Percentiles rank a stretch among this genome's conserved stretches.
Conservation (phyloP, 2,329 filamentous ascomycete genomes). For the Colletotrichum agaves region DNA sequence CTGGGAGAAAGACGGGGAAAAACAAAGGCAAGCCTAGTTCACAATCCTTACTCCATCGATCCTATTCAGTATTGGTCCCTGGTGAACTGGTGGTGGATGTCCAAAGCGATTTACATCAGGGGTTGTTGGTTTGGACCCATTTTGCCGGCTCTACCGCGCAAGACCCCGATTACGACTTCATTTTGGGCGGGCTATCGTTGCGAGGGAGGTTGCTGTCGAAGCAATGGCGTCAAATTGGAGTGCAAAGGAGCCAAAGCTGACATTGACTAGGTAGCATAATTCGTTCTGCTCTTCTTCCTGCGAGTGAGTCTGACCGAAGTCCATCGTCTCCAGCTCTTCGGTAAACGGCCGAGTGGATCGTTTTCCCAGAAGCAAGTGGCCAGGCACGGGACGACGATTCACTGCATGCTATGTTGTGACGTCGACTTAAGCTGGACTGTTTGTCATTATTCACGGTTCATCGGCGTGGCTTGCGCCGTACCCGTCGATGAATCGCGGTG, state of each 20-base stretch:
- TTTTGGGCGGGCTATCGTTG: not conserved
- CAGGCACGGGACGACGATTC: not conserved
- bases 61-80: not conserved
- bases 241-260: slow-evolving; percentile 10
- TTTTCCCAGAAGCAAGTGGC: not conserved
- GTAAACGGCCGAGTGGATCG: not conserved
- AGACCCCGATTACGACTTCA: slow-evolving; percentile 18
- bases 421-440: slow-evolving; percentile 1
- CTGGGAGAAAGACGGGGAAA: too few relatives aligned
- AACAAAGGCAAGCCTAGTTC: too few relatives aligned
- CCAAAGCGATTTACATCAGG: slow-evolving; percentile 21
- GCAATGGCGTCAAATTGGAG: not conserved
- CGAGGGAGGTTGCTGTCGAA: not conserved
- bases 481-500: slow-evolving; percentile 25
- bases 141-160: slow-evolving; percentile 19
- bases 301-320: slow-evolving; percentile 23
- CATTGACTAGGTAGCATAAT: slow-evolving; percentile 5
- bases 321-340: not conserved
- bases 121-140: slow-evolving; percentile 27
- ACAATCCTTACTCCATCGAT: too few relatives aligned
- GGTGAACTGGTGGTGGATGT: not conserved
- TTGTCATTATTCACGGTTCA: slow-evolving; percentile 2
- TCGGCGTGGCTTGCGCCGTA: slow-evolving; percentile 10
- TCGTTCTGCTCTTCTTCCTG: slow-evolving; percentile 32
- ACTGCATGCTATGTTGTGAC: not conserved